Percentiles rank a stretch among this genome's conserved stretches.
Evolutionary conservation across 1,139 yeast species (phyloP).

Genomic region (Trichomonascaceae sp.): DNA sequence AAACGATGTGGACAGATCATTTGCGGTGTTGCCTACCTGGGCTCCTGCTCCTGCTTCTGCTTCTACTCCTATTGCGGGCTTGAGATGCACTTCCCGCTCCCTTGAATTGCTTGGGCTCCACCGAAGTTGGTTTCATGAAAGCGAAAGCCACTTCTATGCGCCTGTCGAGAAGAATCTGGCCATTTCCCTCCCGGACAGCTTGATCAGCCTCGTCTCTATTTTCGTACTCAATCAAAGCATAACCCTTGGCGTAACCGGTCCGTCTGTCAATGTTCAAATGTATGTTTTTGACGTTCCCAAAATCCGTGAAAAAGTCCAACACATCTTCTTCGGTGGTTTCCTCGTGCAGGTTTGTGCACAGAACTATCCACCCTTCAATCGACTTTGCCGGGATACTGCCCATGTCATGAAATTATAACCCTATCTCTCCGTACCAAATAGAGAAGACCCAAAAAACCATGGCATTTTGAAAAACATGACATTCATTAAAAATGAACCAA

Average conservation of each 20-base stretch:
- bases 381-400: conserved; percentile 4
- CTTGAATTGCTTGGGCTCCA: background rate
- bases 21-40: no score
- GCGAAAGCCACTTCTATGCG: conserved; percentile 28
- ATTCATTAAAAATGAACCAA: no score
- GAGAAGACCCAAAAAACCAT: no score
- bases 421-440: no score
- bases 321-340: conserved; percentile 36
- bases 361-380: conserved; percentile 33
- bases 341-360: conserved; percentile 31
- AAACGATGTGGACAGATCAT: no score
- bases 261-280: conserved; percentile 32
- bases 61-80: no score
- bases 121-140: conserved; percentile 12
- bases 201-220: conserved; percentile 24
- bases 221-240: conserved; percentile 30
- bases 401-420: no score
- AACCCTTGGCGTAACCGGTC: conserved; percentile 34
- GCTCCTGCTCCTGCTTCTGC: no score
- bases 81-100: no score
- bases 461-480: no score
- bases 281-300: conserved; percentile 27
- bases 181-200: conserved; percentile 24
- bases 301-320: conserved; percentile 30
- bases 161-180: conserved; percentile 25